Evolutionary conservation across 352 stramenopile genomes (phyloP).

Genomic region (Globisporangium splendens): DNA sequence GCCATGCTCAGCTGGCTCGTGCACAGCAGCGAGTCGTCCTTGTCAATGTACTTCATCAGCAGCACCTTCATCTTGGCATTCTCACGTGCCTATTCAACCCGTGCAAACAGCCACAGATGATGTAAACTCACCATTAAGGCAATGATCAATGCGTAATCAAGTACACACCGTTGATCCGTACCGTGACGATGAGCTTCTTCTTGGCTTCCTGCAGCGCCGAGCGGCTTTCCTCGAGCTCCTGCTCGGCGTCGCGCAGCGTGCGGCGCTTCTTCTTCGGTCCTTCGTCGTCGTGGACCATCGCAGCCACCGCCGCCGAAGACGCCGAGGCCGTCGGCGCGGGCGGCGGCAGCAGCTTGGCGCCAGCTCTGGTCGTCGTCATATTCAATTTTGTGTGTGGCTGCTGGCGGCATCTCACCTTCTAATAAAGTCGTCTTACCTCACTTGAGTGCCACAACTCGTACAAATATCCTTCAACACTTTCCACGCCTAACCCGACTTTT

Average conservation of each 20-base stretch:
- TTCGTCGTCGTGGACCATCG: conserved; percentile 15
- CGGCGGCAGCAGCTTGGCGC: not conserved
- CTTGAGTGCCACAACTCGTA: too few species aligned
- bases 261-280: conserved; percentile 59
- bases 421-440: too few species aligned
- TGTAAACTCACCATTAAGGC: not conserved
- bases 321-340: too few species aligned
- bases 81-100: conserved; percentile 47
- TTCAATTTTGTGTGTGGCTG: too few species aligned
- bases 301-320: too few species aligned
- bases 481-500: too few species aligned
- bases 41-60: conserved; percentile 86
- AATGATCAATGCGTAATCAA: not conserved
- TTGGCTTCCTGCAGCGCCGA: conserved; percentile 49
- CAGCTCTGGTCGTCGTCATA: not conserved
- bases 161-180: conserved; percentile 3
- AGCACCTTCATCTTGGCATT: conserved; percentile 87
- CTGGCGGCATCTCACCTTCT: too few species aligned
- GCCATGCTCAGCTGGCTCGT: conserved; percentile 69
- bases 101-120: not conserved
- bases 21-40: conserved; percentile 74
- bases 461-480: too few species aligned
- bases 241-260: conserved; percentile 66
- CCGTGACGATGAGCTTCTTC: conserved; percentile 64
- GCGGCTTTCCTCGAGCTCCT: conserved; percentile 48